These are phyloP conservation scores for Erysimum cheiranthoides DNA, from an alignment of 345 rosid species.

Conservation along the genomic window DNA sequence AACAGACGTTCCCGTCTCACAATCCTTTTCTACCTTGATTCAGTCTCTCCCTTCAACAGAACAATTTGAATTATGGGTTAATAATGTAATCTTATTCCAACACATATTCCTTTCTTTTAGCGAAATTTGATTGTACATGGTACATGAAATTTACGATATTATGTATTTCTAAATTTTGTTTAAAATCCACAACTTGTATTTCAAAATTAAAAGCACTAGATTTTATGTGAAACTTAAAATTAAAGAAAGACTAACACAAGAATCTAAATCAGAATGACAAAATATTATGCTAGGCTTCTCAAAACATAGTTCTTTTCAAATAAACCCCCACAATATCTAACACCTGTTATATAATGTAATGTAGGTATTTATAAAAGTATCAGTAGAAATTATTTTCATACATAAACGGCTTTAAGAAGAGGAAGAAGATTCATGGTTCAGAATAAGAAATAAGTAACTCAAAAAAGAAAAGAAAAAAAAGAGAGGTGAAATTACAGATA, in stretches of 20 bases:
- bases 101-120: not conserved
- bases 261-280: too few species aligned
- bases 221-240: too few species aligned
- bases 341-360: too few species aligned
- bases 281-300: too few species aligned
- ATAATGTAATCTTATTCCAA: not conserved
- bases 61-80: not conserved
- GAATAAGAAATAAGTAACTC: not conserved
- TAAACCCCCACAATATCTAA: too few species aligned
- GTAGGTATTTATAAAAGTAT: not conserved
- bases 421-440: constrained; percentile 11
- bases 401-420: not conserved
- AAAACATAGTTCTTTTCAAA: too few species aligned
- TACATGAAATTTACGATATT: not conserved
- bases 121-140: not conserved
- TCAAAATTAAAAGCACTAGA: too few species aligned
- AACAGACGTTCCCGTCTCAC: constrained; percentile 69
- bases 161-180: too few species aligned
- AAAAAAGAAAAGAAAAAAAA: not conserved
- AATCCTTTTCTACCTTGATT: constrained; percentile 87
- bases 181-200: too few species aligned
- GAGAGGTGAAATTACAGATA: constrained; percentile 7
- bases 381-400: not conserved
- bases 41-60: not conserved
- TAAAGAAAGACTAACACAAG: too few species aligned